These are phyloP conservation scores for Aspergillus proliferans DNA, from an alignment of 2,329 filamentous ascomycete species.

Conservation along the genomic window DNA sequence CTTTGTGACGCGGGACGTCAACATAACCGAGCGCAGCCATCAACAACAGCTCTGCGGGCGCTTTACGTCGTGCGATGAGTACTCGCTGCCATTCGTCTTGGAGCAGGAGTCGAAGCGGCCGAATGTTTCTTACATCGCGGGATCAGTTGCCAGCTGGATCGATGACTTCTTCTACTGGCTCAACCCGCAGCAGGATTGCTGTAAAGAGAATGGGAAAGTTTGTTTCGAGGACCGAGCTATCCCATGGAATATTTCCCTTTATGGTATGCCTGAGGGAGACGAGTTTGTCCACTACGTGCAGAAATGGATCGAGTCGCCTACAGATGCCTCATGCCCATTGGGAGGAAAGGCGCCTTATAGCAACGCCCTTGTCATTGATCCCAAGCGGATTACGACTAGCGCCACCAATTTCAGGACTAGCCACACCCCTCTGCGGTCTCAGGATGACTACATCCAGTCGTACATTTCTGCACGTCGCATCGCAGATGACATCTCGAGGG, in stretches of 20 bases:
- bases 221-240: conserved; percentile 76
- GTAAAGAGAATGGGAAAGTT: conserved; percentile 60
- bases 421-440: conserved; percentile 79
- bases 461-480: conserved; percentile 88
- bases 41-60: conserved; percentile 86
- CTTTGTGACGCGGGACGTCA: conserved; percentile 79
- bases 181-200: conserved; percentile 78
- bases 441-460: conserved; percentile 86
- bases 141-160: conserved; percentile 88
- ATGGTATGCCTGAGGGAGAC: conserved; percentile 86
- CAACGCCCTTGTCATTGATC: conserved; percentile 72
- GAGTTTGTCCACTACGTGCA: conserved; percentile 84
- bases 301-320: conserved; percentile 75
- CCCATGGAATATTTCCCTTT: conserved; percentile 81
- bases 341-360: conserved; percentile 85
- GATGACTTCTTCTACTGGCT: conserved; percentile 96
- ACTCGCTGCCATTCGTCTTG: conserved; percentile 80
- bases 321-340: conserved; percentile 76
- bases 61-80: conserved; percentile 79
- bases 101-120: conserved; percentile 91
- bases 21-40: conserved; percentile 65
- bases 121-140: conserved; percentile 78
- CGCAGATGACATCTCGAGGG: conserved; percentile 63
- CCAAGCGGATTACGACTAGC: conserved; percentile 59
- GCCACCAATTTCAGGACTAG: conserved; percentile 89